Evolutionary conservation across 495 filamentous ascomycete species (phyloP), one percentile per base, ranked within the genome.

Genomic region (Tricharina praecox): DNA sequence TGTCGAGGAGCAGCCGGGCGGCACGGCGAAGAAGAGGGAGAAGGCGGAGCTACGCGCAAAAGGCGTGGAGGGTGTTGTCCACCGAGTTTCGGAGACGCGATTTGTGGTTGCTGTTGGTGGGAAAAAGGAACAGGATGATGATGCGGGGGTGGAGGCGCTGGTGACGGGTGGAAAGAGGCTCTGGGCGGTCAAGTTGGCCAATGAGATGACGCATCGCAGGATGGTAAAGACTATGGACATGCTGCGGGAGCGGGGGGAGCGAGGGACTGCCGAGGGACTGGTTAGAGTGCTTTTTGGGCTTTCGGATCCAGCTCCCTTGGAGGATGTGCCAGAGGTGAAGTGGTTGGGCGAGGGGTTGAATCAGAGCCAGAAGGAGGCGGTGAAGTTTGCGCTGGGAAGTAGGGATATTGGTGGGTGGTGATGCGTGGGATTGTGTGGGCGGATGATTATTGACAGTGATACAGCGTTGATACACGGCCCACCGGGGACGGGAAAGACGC

Each of bases 401-500:
- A 69, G 66, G 49, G 86, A 96, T 62, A 75, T 99, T 23, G 56
- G 56, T 59, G 47, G 28, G 7, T 32, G 13, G 13, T 13, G 7
- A 32, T 32, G 13, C 23, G n/a, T n/a, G n/a, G n/a, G n/a, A n/a
- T n/a, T n/a, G n/a, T n/a, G n/a, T n/a, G n/a, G n/a, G n/a, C n/a
- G n/a, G n/a, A n/a, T n/a, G n/a, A n/a, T n/a, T n/a, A n/a, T n/a
- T n/a, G n/a, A n/a, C n/a, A n/a, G n/a, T 32, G 28, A 5, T 47
- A 10, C 24, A 59, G 86, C 85, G 3, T 69, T 99, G 45, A 93
- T 99, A 45, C 90, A 96, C 62, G 90, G 90, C 0, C 90, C 90
- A 1, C 90, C 90, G 1, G 90, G 90, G 66, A 99, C 90, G 0
- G 90, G 90, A 20, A 99, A 99, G 56, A 99, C 90, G 0, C 88